These are phyloP conservation scores for Arabis alpina DNA, from an alignment of 345 rosid genomes.

Conservation along the genomic window DNA sequence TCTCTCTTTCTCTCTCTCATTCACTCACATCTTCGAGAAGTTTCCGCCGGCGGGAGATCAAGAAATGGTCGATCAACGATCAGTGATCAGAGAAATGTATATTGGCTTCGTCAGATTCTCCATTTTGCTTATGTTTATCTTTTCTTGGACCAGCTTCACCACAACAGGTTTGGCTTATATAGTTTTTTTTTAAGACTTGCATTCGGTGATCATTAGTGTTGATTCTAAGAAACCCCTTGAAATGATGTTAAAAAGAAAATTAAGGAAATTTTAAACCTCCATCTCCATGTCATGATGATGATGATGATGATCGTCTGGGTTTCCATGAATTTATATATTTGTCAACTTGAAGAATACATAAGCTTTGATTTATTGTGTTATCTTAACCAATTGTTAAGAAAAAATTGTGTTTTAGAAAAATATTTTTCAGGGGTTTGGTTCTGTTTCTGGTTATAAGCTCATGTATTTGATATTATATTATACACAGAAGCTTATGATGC, in stretches of 20 bases:
- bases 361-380: background rate
- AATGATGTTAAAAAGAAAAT: background rate
- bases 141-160: constrained; percentile 50
- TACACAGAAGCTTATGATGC: constrained; percentile 81
- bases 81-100: constrained; percentile 46
- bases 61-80: constrained; percentile 6
- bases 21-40: constrained; percentile 28
- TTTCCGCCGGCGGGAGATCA: constrained; percentile 35
- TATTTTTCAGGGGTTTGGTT: constrained; percentile 11
- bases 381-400: background rate
- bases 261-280: constrained; percentile 1
- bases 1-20: constrained; percentile 30
- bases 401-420: background rate
- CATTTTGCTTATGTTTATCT: constrained; percentile 46
- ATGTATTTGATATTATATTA: constrained; percentile 11
- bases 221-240: background rate
- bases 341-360: background rate
- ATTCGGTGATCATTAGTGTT: constrained; percentile 20
- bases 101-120: constrained; percentile 37
- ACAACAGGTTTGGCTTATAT: constrained; percentile 53
- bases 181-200: background rate
- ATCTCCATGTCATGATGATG: background rate
- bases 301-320: background rate
- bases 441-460: constrained; percentile 25
- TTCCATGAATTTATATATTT: background rate